These are phyloP conservation scores for Suhomyces kilbournensis DNA, from an alignment of 805 yeast genomes.

Conservation along the genomic window DNA sequence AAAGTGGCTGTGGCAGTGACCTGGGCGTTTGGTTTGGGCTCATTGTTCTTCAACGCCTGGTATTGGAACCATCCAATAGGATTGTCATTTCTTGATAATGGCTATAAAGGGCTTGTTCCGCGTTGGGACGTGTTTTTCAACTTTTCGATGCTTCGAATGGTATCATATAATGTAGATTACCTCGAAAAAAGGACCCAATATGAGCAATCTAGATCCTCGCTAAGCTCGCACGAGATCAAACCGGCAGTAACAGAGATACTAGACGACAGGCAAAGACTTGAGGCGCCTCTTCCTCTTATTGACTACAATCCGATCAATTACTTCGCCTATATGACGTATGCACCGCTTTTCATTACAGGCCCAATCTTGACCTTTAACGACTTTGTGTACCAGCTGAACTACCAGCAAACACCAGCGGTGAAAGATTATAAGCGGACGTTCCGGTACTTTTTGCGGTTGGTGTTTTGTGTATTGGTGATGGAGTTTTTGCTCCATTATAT, in stretches of 20 bases:
- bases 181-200: conserved; percentile 34
- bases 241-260: conserved; percentile 11
- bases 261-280: conserved; percentile 63
- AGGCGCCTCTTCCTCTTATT: conserved; percentile 55
- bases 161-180: conserved; percentile 81
- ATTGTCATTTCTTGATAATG: conserved; percentile 55
- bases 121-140: conserved; percentile 97
- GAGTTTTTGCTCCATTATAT: conserved; percentile 83
- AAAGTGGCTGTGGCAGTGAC: conserved; percentile 42
- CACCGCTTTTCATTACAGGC: conserved; percentile 93
- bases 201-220: background rate
- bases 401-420: conserved; percentile 57
- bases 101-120: conserved; percentile 69
- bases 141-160: conserved; percentile 78
- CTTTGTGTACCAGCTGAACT: conserved; percentile 67
- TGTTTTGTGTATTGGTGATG: conserved; percentile 79
- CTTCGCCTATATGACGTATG: conserved; percentile 72
- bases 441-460: conserved; percentile 64
- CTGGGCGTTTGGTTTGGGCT: conserved; percentile 80
- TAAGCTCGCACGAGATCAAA: conserved; percentile 6
- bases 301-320: conserved; percentile 68
- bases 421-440: conserved; percentile 46
- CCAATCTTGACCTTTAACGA: conserved; percentile 94
- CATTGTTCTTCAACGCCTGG: conserved; percentile 74
- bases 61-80: conserved; percentile 55